These are phyloP conservation scores for Leccinum fibrillosum DNA, from an alignment of 768 basidiomycete genomes.

Conservation along the genomic window DNA sequence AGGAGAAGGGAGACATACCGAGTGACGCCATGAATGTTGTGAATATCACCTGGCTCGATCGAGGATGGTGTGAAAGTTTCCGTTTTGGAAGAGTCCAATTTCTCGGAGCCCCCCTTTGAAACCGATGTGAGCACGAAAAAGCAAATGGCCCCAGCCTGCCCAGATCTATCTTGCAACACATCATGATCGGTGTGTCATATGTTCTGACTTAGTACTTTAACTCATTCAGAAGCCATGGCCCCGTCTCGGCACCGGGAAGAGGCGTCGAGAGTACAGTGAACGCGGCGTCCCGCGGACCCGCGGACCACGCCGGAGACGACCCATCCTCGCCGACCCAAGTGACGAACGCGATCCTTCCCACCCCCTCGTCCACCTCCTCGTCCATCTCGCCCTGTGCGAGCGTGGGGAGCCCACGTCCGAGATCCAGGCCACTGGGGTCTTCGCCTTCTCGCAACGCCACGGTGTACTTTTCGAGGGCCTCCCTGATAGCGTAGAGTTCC, in stretches of 20 bases:
- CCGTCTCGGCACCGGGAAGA: conserved; percentile 49
- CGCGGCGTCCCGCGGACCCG: conserved; percentile 33
- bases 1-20: no score
- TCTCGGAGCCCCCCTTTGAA: no score
- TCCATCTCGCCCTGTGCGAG: conserved; percentile 88
- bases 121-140: no score
- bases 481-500: conserved; percentile 74
- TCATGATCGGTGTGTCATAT: no score
- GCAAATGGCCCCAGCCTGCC: no score
- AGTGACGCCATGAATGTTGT: no score
- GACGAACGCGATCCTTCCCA: conserved; percentile 61
- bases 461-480: conserved; percentile 86
- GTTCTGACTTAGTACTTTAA: no score
- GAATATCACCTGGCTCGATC: no score
- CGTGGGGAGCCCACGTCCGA: conserved; percentile 71
- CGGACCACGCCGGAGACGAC: conserved; percentile 41
- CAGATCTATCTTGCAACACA: no score
- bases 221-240: no score
- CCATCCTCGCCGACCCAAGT: conserved; percentile 67
- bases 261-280: conserved; percentile 65
- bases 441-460: conserved; percentile 52
- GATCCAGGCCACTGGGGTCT: conserved; percentile 59
- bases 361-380: conserved; percentile 76
- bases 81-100: no score
- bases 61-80: no score